Base-by-base conservation (phyloP, 768 basidiomycete genomes). In the Trametes punicea region DNA sequence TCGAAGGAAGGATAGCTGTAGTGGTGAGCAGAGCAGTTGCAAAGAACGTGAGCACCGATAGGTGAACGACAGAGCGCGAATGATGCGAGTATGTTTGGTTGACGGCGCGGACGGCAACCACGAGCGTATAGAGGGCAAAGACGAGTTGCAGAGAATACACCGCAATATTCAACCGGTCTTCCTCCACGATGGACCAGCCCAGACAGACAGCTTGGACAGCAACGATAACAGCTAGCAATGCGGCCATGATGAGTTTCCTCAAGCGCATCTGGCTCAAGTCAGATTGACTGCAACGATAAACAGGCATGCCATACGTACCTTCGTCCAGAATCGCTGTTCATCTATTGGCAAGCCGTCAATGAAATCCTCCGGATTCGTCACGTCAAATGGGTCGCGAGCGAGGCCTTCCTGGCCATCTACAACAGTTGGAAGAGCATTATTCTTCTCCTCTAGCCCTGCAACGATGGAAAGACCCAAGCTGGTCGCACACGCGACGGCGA, bases 341-440 rank as follows among this genome's bases (percentile, higher is more conserved):
- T 87, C 70, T 36, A 89, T 73, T 7, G 88, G 84, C 49, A 79
- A 78, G 3, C 88, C 88, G 58, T 89, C 84, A 11, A 84, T 56
- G 31, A 81, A 61, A 62, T 93, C 90, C 66, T 87, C 85, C 8
- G 83, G 80, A n/a, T 67, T 82, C 18, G 82, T 80, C n/a, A 93
- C 84, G 65, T 83, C 81, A 65, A 88, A 89, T 10, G 85, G 82
- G 63, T 89, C 87, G 11, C 67, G 68, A 38, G 41, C 51, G 9
- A 61, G 61, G 1, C 51, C 62, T 16, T 64, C 64, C 29, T 67
- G 65, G 6, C 64, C 65, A 13, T 66, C 63, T 55, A 46, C 61
- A 40, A 70, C 64, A 2, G 40, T 46, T 4, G 56, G 77, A 16
- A 86, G 75, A 51, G 76, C 70, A 52, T 85, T 78, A 67, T 81